These are phyloP conservation scores for Eruca vesicaria DNA, from an alignment of 441 rosid genomes.

Conservation along the genomic window DNA sequence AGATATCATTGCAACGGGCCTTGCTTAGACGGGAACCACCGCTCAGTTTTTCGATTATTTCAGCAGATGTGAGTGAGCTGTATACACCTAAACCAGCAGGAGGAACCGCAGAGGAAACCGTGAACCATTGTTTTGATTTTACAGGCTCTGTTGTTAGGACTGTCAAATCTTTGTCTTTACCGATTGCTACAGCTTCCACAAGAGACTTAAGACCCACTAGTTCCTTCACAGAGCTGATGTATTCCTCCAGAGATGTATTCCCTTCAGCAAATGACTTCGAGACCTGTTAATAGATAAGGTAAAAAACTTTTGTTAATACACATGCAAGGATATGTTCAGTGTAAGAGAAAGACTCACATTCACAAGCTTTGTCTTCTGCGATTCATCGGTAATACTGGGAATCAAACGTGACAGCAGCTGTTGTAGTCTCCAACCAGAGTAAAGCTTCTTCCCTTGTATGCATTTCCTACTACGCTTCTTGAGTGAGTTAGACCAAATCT, in stretches of 20 bases:
- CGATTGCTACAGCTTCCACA: constrained; percentile 65
- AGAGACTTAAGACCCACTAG: constrained; percentile 49
- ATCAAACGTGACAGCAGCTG: constrained; percentile 60
- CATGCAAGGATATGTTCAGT: constrained; percentile 1
- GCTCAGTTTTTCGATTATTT: constrained; percentile 49
- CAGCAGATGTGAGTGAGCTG: constrained; percentile 50
- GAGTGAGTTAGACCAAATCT: constrained; percentile 50
- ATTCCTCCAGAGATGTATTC: constrained; percentile 48
- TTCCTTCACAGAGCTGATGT: constrained; percentile 43
- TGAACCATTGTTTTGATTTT: constrained; percentile 39
- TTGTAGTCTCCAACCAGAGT: constrained; percentile 66
- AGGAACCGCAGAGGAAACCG: constrained; percentile 37
- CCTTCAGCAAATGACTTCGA: constrained; percentile 56
- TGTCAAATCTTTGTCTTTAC: constrained; percentile 73
- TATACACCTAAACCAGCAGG: constrained; percentile 48
- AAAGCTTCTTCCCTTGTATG: constrained; percentile 53
- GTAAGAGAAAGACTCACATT: constrained; percentile 19
- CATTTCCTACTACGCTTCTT: constrained; percentile 49
- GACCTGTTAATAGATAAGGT: constrained; percentile 42
- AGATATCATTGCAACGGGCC: constrained; percentile 67
- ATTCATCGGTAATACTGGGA: constrained; percentile 38
- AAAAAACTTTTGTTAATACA: neutral
- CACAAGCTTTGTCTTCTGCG: constrained; percentile 43
- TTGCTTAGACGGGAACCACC: constrained; percentile 65
- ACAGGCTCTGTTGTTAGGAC: constrained; percentile 44